Conservation (phyloP, 2,329 filamentous ascomycete species). For the Hymenoscyphus repandus region DNA sequence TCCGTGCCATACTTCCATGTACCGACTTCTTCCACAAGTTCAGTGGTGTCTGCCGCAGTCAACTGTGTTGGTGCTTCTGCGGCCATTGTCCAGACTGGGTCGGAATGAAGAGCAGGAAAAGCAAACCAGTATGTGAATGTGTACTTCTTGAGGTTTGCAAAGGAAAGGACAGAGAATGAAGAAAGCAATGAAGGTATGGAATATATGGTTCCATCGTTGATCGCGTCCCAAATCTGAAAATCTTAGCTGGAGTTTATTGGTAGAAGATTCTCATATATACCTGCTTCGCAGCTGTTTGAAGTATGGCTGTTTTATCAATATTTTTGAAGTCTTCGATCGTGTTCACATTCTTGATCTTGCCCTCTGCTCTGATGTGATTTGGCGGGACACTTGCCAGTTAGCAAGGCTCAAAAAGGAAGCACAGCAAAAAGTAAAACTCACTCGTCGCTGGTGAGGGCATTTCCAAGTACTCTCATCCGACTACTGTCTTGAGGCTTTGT, state of each 20-base stretch:
- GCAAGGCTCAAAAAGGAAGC: constrained; percentile 15
- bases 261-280: constrained; percentile 40
- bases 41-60: constrained; percentile 64
- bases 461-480: constrained; percentile 85
- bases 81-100: constrained; percentile 70
- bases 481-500: constrained; percentile 71
- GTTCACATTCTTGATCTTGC: constrained; percentile 93
- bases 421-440: constrained; percentile 43
- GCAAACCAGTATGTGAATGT: constrained; percentile 98
- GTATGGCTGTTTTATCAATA: constrained; percentile 70
- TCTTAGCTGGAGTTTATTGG: constrained; percentile 11
- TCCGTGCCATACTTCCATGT: constrained; percentile 85
- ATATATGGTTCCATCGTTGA: constrained; percentile 93
- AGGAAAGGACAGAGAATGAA: constrained; percentile 85
- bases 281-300: constrained; percentile 73
- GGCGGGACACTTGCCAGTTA: constrained; percentile 54
- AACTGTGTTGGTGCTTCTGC: constrained; percentile 50
- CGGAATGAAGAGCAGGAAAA: constrained; percentile 87
- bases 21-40: constrained; percentile 75
- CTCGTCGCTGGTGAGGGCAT: constrained; percentile 78
- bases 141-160: constrained; percentile 95
- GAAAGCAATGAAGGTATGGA: constrained; percentile 87
- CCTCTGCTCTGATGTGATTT: constrained; percentile 76
- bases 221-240: constrained; percentile 89
- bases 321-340: constrained; percentile 90